Conservation (phyloP, 768 basidiomycete species). For the Leccinellum rugosiceps region DNA sequence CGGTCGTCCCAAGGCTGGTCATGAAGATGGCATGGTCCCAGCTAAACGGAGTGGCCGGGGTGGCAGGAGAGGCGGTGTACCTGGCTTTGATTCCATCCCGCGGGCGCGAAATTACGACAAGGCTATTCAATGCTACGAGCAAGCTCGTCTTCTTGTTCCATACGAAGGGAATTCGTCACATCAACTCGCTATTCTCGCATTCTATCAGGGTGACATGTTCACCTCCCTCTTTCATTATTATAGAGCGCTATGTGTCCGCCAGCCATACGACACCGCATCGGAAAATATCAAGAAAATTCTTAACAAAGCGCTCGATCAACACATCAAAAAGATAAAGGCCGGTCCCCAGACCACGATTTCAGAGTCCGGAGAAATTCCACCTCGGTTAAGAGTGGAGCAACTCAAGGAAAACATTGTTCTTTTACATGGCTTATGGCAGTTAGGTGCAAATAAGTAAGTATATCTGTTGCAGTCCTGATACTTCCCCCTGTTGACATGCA, state of each 20-base stretch:
- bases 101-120: constrained; percentile 68
- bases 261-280: constrained; percentile 82
- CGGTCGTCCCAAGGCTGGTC: constrained; percentile 62
- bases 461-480: not conserved
- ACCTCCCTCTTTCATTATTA: constrained; percentile 82
- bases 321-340: constrained; percentile 45
- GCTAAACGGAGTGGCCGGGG: constrained; percentile 36
- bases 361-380: constrained; percentile 36
- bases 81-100: constrained; percentile 42
- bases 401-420: constrained; percentile 76
- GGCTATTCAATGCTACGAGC: constrained; percentile 80
- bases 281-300: constrained; percentile 81
- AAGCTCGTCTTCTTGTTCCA: constrained; percentile 78
- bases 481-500: constrained; percentile 2
- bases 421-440: constrained; percentile 73
- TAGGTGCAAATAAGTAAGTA: constrained; percentile 53
- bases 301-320: constrained; percentile 60
- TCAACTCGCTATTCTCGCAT: constrained; percentile 90
- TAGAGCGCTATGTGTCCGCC: constrained; percentile 81
- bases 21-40: constrained; percentile 49
- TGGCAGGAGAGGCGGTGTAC: constrained; percentile 45
- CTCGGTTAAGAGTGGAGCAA: constrained; percentile 52
- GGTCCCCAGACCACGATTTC: constrained; percentile 29
- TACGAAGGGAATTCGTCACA: constrained; percentile 93
- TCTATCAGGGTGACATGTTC: constrained; percentile 83